Conservation (phyloP, 441 rosid species). For the Manihot esculenta region DNA sequence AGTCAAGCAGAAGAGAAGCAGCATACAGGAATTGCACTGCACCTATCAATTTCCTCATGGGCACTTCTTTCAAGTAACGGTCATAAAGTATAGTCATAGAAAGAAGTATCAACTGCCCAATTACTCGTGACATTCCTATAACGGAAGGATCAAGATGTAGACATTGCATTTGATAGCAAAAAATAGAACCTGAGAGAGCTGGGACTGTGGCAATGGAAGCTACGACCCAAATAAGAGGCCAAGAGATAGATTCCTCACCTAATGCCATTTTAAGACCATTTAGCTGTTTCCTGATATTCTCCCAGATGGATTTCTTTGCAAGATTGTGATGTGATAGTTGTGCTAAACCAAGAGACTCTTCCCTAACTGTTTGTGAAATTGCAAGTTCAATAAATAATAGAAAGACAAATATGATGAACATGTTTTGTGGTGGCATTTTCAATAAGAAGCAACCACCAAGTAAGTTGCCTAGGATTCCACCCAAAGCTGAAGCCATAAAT, state of each 20-base stretch:
- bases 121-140: slow-evolving; percentile 73
- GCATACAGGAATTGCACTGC: slow-evolving; percentile 58
- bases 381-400: slow-evolving; percentile 55
- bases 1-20: slow-evolving; percentile 62
- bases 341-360: slow-evolving; percentile 53
- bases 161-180: slow-evolving; percentile 78
- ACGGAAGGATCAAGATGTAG: slow-evolving; percentile 63
- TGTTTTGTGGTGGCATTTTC: slow-evolving; percentile 41
- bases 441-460: slow-evolving; percentile 63
- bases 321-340: slow-evolving; percentile 25
- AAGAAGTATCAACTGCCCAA: slow-evolving; percentile 68
- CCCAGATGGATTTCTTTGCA: slow-evolving; percentile 35
- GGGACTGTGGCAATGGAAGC: slow-evolving; percentile 66
- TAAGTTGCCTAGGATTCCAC: slow-evolving; percentile 72
- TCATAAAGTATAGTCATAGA: slow-evolving; percentile 55
- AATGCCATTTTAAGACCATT: slow-evolving; percentile 52
- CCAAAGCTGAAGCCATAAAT: slow-evolving; percentile 74
- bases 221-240: slow-evolving; percentile 64
- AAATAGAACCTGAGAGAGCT: slow-evolving; percentile 64
- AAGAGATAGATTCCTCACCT: slow-evolving; percentile 43
- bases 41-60: slow-evolving; percentile 60
- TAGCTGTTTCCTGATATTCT: slow-evolving; percentile 45
- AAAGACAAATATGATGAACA: slow-evolving; percentile 53
- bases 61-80: slow-evolving; percentile 51
- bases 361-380: slow-evolving; percentile 43